Conservation (phyloP, 2,329 filamentous ascomycete species). For the Harringtonia lauricola region DNA sequence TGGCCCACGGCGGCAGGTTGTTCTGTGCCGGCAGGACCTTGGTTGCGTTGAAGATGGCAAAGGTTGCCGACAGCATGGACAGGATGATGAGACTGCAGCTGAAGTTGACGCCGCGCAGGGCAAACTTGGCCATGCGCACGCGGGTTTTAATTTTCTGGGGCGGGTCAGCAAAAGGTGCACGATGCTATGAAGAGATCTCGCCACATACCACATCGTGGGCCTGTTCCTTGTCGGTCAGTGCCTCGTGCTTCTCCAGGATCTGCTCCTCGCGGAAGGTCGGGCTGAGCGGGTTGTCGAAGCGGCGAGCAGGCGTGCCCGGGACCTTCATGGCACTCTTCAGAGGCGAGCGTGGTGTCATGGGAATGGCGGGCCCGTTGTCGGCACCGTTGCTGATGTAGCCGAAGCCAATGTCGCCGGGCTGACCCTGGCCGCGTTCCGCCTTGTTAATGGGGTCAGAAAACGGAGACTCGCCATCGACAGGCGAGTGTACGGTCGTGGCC, state of each 20-base stretch:
- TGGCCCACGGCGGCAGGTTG: constrained; percentile 75
- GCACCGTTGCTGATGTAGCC: constrained; percentile 65
- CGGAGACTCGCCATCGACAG: constrained; percentile 47
- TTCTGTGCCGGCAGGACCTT: constrained; percentile 63
- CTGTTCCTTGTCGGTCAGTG: constrained; percentile 74
- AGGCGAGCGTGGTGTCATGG: constrained; percentile 62
- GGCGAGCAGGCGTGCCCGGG: constrained; percentile 68
- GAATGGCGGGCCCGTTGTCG: constrained; percentile 46
- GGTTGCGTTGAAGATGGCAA: constrained; percentile 88
- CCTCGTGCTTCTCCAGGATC: constrained; percentile 74
- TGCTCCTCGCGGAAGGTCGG: constrained; percentile 88
- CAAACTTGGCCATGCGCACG: constrained; percentile 86
- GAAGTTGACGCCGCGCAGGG: constrained; percentile 93
- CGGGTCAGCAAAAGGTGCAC: too few relatives aligned
- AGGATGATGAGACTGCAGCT: constrained; percentile 93
- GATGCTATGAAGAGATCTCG: not conserved
- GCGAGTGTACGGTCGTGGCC: constrained; percentile 69
- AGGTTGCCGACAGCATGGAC: constrained; percentile 76
- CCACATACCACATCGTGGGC: constrained; percentile 71
- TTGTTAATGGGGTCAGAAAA: constrained; percentile 46
- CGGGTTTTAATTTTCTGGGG: constrained; percentile 79
- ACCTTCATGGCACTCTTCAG: constrained; percentile 86
- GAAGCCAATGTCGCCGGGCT: constrained; percentile 83
- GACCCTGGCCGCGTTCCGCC: constrained; percentile 48
- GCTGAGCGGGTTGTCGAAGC: constrained; percentile 67